Conservation (phyloP, 495 filamentous ascomycete species). For the Elasticomyces elasticus region DNA sequence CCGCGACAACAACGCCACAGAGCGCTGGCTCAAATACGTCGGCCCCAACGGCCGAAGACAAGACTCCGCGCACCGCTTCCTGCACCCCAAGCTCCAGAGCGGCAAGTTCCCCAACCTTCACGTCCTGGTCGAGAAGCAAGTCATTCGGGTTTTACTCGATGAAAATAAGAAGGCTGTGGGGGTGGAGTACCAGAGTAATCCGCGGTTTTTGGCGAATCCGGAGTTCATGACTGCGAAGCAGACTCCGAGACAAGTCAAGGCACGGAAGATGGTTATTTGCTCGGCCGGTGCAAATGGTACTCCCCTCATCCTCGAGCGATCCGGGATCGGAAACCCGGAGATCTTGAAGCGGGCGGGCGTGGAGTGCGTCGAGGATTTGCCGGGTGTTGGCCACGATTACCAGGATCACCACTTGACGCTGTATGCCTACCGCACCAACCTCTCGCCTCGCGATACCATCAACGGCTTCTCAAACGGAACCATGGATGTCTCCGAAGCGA, state of each 20-base stretch:
- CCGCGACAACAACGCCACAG: constrained; percentile 10
- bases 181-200: constrained; percentile 22
- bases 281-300: constrained; percentile 28
- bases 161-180: constrained; percentile 21
- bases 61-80: constrained; percentile 29
- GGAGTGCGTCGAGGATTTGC: constrained; percentile 17
- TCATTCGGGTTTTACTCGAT: constrained; percentile 22
- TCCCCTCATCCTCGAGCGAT: constrained; percentile 29
- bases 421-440: constrained; percentile 20
- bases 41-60: constrained; percentile 26
- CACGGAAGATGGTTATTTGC: constrained; percentile 27
- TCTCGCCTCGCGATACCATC: constrained; percentile 20
- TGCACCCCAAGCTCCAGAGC: constrained; percentile 32
- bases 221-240: constrained; percentile 11
- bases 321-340: constrained; percentile 24
- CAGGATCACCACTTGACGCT: constrained; percentile 24
- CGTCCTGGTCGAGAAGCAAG: constrained; percentile 22
- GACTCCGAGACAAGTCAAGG: constrained; percentile 33
- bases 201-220: constrained; percentile 15
- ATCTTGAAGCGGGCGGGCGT: constrained; percentile 19
- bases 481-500: constrained; percentile 25
- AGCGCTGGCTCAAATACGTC: constrained; percentile 20
- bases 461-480: constrained; percentile 29
- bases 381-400: constrained; percentile 27
- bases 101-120: constrained; percentile 27